Evolutionary conservation across 169 alveolate species (phyloP), one percentile per base, ranked within the genome.

Genomic region (Cryptosporidium meleagridis): DNA sequence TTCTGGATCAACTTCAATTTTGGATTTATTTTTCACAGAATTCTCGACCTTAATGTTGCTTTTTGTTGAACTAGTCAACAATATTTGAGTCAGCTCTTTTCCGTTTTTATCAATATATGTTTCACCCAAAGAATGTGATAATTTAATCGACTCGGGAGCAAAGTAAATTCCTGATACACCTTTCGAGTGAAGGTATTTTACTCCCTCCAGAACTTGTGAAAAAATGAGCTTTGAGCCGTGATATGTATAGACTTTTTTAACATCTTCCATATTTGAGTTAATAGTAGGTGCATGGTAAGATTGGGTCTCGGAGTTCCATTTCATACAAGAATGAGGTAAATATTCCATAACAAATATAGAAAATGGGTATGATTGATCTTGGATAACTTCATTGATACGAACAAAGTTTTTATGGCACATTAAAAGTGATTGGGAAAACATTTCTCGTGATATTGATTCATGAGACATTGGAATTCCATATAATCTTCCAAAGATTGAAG

Each of bases 71-170:
- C 21, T 16, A 21, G 0, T 35, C n/a, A 10, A 26, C 52, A 52
- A 10, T 44, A 62, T 6, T 23, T 73, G 35, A 23, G 89, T 80
- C 62, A 80, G 14, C 26, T 69, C 23, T 31, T 23, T 41, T 41
- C 68, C 68, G 21, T 39, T 65, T n/a, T 37, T 41, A 35, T 80
- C 80, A 18, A 62, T 39, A 29, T 61, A 80, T 35, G 89, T 80
- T 65, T 80, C 89, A 62, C 62, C 89, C 14, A 80, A 51, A n/a
- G 89, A 59, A 65, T 80, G 89, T 12, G 89, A 80, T 1, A 80
- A 18, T 62, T 65, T 80, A 5, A 80, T 67, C 23, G 89, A 80
- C 35, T 80, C 89, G 26, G 89, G 89, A n/a, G 39, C 14, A 33
- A 80, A 12, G 70, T 80, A 80, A 37, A 80, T 62, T 61, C 89